phyloP scores from a whole-genome alignment of 164 flowering plant species.

The Pachysandra terminalis region DNA sequence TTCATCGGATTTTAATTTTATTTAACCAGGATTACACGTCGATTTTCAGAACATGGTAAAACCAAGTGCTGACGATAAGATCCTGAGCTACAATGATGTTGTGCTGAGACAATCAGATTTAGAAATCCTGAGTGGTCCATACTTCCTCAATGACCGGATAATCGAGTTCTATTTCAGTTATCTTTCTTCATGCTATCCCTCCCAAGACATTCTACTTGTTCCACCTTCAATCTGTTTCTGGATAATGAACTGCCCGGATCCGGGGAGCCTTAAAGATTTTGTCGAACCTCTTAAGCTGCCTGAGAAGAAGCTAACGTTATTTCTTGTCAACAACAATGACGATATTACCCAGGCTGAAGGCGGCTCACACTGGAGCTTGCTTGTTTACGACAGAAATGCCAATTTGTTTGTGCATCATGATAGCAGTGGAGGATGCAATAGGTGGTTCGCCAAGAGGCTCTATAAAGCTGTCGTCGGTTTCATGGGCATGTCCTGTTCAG shows the following conservation, averaged over 20 bases:
- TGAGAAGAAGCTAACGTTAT: conserved; percentile 49
- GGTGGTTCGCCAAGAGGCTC: conserved; percentile 37
- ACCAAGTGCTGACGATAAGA: conserved; percentile 46
- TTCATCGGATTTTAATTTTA: background rate
- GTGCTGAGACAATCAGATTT: conserved; percentile 77
- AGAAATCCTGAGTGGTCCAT: conserved; percentile 62
- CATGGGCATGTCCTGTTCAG: conserved; percentile 23
- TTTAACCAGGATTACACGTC: background rate
- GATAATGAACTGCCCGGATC: conserved; percentile 60
- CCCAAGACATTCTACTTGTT: conserved; percentile 53
- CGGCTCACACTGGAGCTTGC: conserved; percentile 90
- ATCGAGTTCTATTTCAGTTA: conserved; percentile 83
- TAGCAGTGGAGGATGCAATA: conserved; percentile 42
- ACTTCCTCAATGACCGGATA: conserved; percentile 78
- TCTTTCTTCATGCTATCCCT: conserved; percentile 43
- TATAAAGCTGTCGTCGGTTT: conserved; percentile 35
- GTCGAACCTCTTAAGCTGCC: conserved; percentile 60
- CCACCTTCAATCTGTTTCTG: conserved; percentile 80
- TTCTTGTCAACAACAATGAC: conserved; percentile 65
- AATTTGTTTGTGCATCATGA: conserved; percentile 74
- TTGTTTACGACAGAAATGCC: conserved; percentile 47
- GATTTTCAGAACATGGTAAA: conserved; percentile 9
- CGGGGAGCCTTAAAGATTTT: conserved; percentile 40
- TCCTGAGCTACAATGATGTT: conserved; percentile 82
- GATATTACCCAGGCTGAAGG: conserved; percentile 66